phyloP scores from a whole-genome alignment of 1,139 yeast species.

The Debaryomyces udenii region DNA sequence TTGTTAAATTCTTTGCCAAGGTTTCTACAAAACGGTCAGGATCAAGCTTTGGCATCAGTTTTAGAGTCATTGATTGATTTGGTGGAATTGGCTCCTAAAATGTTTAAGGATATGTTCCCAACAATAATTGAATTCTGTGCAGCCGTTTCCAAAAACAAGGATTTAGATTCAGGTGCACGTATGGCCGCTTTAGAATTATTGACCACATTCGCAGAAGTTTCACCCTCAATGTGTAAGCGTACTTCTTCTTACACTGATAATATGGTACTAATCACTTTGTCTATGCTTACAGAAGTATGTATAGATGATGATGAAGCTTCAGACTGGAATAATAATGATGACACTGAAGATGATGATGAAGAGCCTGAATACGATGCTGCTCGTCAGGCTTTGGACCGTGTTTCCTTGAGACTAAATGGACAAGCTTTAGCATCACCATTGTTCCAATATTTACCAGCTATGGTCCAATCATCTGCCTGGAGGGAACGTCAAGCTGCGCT shows the following conservation, averaged over 20 bases:
- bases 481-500: conserved; percentile 95
- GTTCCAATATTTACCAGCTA: conserved; percentile 81
- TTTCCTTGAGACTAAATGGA: conserved; percentile 82
- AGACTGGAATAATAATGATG: conserved; percentile 83
- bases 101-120: conserved; percentile 88
- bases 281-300: conserved; percentile 93
- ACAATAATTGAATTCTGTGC: conserved; percentile 84
- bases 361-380: conserved; percentile 92
- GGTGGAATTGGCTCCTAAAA: conserved; percentile 91
- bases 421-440: conserved; percentile 81
- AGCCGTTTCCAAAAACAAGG: conserved; percentile 77
- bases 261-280: conserved; percentile 72
- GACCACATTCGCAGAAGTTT: conserved; percentile 88
- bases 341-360: conserved; percentile 78
- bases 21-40: conserved; percentile 76
- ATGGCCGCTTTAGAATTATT: conserved; percentile 85
- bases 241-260: conserved; percentile 73
- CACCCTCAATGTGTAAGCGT: conserved; percentile 92
- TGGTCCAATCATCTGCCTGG: conserved; percentile 80
- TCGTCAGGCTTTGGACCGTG: conserved; percentile 89
- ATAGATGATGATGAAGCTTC: conserved; percentile 84
- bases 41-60: conserved; percentile 80
- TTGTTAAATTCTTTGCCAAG: conserved; percentile 86
- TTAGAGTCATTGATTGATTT: conserved; percentile 86
- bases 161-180: conserved; percentile 77